Base-by-base conservation (phyloP, 768 basidiomycete species). In the Boletus rufocinnamomeus region DNA sequence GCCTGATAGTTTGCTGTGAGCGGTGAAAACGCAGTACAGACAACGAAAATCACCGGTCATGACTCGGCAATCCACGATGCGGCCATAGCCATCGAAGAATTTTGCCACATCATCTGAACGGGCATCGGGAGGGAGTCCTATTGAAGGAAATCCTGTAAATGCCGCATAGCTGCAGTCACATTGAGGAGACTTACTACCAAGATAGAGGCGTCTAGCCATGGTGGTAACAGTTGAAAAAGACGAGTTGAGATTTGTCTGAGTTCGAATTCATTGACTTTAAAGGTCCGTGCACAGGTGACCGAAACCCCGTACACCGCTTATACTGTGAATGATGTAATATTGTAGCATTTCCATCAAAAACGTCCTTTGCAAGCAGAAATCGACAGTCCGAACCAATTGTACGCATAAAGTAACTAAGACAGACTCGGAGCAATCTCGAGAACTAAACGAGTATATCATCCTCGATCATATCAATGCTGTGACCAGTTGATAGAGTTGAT, bases 401-500 rank as follows among this genome's bases (percentile, higher is more conserved):
- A 66, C 50, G 64, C 41, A 56, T 62, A 49, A 8, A 58, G 14
- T 59, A 55, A 21, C 56, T 19, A 35, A 50, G 17, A 52, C 54
- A 46, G 43, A 65, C 50, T 58, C 43, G 53, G 49, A 63, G 57
- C 32, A 54, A 45, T 57, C n/a, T 53, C 62, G 30, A 52, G 38
- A 52, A 30, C 41, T 32, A 54, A 46, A 52, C 40, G 43, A 25
- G 11, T 10, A 32, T 45, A 21, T 35, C 45, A 54, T 38, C 30
- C 35, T 44, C 37, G 28, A 25, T 28, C 14, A 43, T 23, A 52
- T 76, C 73, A 82, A 63, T 82, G 80, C 56, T 80, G 91, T 47
- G 91, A 89, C 95, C 95, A 98, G 75, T 98, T 84, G 71, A 98
- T 99, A 19, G 89, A 82, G 70, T 87, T 94, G 65, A 98, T 84